Percentiles rank a stretch among this genome's conserved stretches.
Conservation (phyloP, 441 rosid species). For the Macaranga tanarius region DNA sequence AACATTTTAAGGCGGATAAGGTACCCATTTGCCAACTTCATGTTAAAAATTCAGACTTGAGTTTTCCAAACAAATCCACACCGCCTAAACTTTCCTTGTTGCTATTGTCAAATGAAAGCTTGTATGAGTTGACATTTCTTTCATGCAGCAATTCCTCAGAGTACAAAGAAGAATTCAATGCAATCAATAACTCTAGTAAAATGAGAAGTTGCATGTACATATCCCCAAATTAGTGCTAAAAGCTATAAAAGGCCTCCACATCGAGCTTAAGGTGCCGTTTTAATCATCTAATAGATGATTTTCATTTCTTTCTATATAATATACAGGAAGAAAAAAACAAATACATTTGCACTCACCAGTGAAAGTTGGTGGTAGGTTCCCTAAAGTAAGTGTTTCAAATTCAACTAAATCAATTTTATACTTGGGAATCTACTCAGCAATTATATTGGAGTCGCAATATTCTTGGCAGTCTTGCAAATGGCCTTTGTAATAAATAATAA, state of each 20-base stretch:
- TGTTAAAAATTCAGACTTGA: slow-evolving; percentile 27
- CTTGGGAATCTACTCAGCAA: slow-evolving; percentile 89
- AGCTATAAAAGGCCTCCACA: neutral
- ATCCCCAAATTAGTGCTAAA: neutral
- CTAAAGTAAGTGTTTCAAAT: slow-evolving; percentile 79
- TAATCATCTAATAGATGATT: neutral
- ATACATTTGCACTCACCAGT: slow-evolving; percentile 50
- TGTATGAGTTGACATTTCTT: slow-evolving; percentile 44
- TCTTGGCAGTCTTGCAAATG: slow-evolving; percentile 73
- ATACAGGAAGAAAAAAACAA: slow-evolving; percentile 8
- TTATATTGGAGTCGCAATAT: slow-evolving; percentile 77
- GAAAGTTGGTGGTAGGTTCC: slow-evolving; percentile 86
- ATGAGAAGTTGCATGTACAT: neutral
- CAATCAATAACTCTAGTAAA: no score
- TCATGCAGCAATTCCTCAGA: slow-evolving; percentile 47
- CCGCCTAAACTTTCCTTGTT: slow-evolving; percentile 36
- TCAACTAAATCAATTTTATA: slow-evolving; percentile 93
- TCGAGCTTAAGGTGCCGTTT: neutral
- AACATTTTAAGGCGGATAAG: slow-evolving; percentile 19
- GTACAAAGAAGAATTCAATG: slow-evolving; percentile 54
- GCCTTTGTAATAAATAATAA: slow-evolving; percentile 43
- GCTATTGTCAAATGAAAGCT: slow-evolving; percentile 51
- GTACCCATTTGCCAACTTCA: neutral
- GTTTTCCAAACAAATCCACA: slow-evolving; percentile 48
- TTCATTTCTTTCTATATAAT: neutral